A percentile compares a stretch with the other conserved stretches of the same genome.
Evolutionary conservation across 768 basidiomycete species (phyloP).

Genomic region (Suillus placidus): DNA sequence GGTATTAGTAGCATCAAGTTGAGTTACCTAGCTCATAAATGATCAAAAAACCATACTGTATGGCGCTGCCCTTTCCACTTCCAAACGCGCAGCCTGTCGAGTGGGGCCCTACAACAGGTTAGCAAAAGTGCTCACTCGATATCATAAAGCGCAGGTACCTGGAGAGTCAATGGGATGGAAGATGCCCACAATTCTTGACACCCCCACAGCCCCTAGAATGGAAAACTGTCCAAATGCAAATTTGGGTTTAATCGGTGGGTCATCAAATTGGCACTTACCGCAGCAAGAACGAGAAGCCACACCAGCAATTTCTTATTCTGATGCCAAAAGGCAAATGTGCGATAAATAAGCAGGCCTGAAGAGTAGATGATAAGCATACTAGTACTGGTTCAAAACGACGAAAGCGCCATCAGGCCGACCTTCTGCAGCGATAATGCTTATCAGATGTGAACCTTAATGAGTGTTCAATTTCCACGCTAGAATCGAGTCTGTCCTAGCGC

Average conservation of each 20-base stretch:
- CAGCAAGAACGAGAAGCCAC: not conserved
- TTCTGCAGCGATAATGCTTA: constrained; percentile 10
- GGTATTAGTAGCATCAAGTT: not conserved
- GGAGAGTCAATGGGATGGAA: not conserved
- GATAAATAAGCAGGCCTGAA: constrained; percentile 6
- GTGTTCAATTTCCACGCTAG: not conserved
- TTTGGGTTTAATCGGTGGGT: not conserved
- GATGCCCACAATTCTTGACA: not conserved
- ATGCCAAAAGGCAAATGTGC: constrained; percentile 6
- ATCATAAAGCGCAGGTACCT: not conserved
- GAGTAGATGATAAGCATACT: not conserved
- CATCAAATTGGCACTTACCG: not conserved
- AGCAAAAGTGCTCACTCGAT: not conserved
- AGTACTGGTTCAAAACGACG: not conserved
- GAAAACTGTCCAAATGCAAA: not conserved
- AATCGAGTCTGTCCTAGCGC: not conserved
- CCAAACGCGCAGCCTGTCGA: not conserved
- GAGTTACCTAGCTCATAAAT: constrained; percentile 4
- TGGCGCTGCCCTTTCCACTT: not conserved
- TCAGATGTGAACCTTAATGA: constrained; percentile 5
- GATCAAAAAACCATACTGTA: not conserved
- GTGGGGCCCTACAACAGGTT: not conserved
- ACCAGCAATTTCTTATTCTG: not conserved
- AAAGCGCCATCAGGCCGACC: not conserved
- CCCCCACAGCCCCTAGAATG: not conserved